phyloP scores from a whole-genome alignment of 495 filamentous ascomycete species.

The Cercophora scortea region DNA sequence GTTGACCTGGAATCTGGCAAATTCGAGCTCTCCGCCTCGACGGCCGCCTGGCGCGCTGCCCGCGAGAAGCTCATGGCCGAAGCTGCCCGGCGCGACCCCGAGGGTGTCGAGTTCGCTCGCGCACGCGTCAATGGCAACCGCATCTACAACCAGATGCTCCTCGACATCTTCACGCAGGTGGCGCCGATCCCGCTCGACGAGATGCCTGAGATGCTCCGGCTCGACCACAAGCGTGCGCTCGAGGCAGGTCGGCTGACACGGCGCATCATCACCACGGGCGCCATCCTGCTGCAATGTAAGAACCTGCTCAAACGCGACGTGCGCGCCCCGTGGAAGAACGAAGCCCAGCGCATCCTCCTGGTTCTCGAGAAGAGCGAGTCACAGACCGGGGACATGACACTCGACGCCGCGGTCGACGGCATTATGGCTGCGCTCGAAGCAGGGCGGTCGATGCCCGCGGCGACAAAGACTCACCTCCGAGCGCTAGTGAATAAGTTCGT shows the following conservation, averaged over 20 bases:
- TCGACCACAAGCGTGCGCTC: conserved; percentile 65
- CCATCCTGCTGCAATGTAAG: conserved; percentile 86
- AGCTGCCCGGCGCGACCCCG: conserved; percentile 62
- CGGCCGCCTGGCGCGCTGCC: conserved; percentile 65
- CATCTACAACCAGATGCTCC: conserved; percentile 73
- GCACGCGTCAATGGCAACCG: conserved; percentile 54
- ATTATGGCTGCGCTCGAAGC: conserved; percentile 73
- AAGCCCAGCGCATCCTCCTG: conserved; percentile 66
- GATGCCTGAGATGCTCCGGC: conserved; percentile 77
- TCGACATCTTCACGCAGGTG: conserved; percentile 45
- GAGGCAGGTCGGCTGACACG: conserved; percentile 61
- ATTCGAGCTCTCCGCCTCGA: conserved; percentile 54
- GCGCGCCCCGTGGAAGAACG: conserved; percentile 78
- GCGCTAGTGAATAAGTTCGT: conserved; percentile 45
- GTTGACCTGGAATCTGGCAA: conserved; percentile 54
- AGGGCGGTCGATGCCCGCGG: conserved; percentile 67
- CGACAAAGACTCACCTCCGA: conserved; percentile 50
- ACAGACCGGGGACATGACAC: conserved; percentile 38
- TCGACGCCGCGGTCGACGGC: conserved; percentile 50
- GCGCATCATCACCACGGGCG: conserved; percentile 67
- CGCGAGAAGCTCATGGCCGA: conserved; percentile 63
- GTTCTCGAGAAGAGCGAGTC: conserved; percentile 37
- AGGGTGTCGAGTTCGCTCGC: conserved; percentile 48
- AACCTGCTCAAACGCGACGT: conserved; percentile 92
- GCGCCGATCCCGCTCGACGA: conserved; percentile 46